These are phyloP conservation scores for Elaeagnus macrophylla DNA, from an alignment of 306 rosid genomes.

Conservation along the genomic window DNA sequence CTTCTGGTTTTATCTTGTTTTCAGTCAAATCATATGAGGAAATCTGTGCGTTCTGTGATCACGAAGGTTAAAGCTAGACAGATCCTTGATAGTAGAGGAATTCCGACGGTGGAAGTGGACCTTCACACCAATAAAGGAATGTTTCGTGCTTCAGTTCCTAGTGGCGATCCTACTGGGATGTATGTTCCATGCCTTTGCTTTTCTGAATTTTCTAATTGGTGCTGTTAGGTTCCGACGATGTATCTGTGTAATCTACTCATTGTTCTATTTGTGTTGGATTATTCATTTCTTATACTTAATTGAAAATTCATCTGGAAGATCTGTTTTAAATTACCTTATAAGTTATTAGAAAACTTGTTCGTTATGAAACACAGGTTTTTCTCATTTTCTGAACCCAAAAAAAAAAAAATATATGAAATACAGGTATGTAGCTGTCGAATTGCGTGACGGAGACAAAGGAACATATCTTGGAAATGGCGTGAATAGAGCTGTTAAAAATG, in stretches of 20 bases:
- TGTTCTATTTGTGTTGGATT: background rate
- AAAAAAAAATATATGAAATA: too few relatives aligned
- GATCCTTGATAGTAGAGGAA: constrained; percentile 95
- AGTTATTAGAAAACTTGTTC: too few relatives aligned
- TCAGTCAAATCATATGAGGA: constrained; percentile 78
- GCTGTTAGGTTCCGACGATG: too few relatives aligned
- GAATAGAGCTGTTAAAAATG: constrained; percentile 66
- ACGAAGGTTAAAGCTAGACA: constrained; percentile 81
- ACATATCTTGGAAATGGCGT: constrained; percentile 81
- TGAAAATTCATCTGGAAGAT: too few relatives aligned
- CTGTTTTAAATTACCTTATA: too few relatives aligned
- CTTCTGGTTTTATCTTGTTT: background rate
- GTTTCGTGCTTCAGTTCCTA: constrained; percentile 82
- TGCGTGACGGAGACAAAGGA: constrained; percentile 89
- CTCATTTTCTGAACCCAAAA: too few relatives aligned
- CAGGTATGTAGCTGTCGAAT: constrained; percentile 87
- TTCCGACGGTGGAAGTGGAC: constrained; percentile 93
- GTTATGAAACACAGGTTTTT: constrained; percentile 40
- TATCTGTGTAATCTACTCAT: too few relatives aligned
- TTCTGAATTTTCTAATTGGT: background rate
- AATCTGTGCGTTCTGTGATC: constrained; percentile 62
- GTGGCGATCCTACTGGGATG: constrained; percentile 72
- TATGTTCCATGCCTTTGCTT: constrained; percentile 16
- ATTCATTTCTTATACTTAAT: background rate
- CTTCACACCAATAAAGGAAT: constrained; percentile 68